Base-by-base conservation (phyloP, 2,329 filamentous ascomycete genomes). In the Calycina herbarum region DNA sequence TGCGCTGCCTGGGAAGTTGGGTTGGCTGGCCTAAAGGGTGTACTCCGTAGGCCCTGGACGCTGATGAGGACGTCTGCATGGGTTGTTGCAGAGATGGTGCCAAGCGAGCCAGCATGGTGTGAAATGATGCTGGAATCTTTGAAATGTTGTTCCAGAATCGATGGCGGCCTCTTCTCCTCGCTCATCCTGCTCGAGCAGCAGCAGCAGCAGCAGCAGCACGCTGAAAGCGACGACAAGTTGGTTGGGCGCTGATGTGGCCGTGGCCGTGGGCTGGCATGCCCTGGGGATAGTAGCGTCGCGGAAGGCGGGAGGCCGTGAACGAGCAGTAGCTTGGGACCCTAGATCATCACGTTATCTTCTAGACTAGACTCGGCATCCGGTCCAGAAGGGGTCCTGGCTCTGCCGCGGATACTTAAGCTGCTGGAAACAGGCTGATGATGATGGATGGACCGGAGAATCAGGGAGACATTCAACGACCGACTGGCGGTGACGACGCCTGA, bases 311-410 rank as follows among this genome's bases (percentile, higher is more conserved):
- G 67, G 59, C 70, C 69, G 67, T 68, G 70, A 64, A 64, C 62
- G 64, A 48, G 24, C 45, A 51, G 45, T 24, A 10, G 56, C 57
- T n/a, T 20, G 56, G 57, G 33, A 51, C 62, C 64, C 71, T 70
- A 63, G 67, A 69, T 64, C 63, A 72, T 70, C 70, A 71, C 70
- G 68, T 71, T 72, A 70, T 71, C 67, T 62, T 65, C 67, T 64
- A 61, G 40, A 48, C 45, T 48, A 61, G 40, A 51, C 45, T 51
- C n/a, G 45, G 45, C 45, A 51, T 27, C 45, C 45, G 27, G 45
- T 51, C 45, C 45, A 51, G 45, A 51, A 51, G n/a, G 20, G 45
- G 45, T 24, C 45, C 45, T 51, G n/a, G 35, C 35, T 38, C 35
- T 38, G 35, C 35, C 35, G 45, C 45, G 45, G 45, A 24, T 48